Evolutionary conservation across 2,329 filamentous ascomycete genomes (phyloP), one percentile per base, ranked within the genome.

Genomic region (Dendrostoma leiphaemia): DNA sequence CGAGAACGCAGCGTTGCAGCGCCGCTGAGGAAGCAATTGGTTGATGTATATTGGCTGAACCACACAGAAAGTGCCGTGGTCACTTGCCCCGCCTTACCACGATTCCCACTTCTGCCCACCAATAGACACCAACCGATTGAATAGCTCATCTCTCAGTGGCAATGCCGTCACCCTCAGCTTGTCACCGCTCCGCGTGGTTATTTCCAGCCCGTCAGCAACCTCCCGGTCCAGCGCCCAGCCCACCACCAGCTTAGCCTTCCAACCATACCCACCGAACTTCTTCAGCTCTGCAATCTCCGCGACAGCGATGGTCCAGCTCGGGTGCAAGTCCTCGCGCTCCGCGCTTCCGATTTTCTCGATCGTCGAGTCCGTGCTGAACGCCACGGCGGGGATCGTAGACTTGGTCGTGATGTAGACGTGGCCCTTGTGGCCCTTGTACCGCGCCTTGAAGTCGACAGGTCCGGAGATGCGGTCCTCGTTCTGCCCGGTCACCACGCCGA

Each of bases 241-340:
- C 1, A 94, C 88, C 2, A 94, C 79, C 47, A 94, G 72, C 73
- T 91, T 93, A 1, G 85, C 84, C 71, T 94, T 95, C 90, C 90
- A 95, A 0, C 90, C 89, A 32, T 92, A 76, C 0, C 90, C 90
- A 4, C 90, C 90, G 2, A 92, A 74, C 71, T 95, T 95, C 67
- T 85, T 88, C 50, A 95, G 65, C 67, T 92, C 89, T 48, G 68
- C 73, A 43, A 95, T 86, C 15, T 93, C 87, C 0, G 78, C 78
- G 3, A 94, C 79, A 0, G 88, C 78, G 0, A 94, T 75, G 6
- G 80, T 85, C 82, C 89, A 95, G 0, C 82, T 69, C 0, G 88
- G 84, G 23, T 85, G 79, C 4, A 84, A 60, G 19, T 78, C 73
- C 12, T 78, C 74, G 51, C 72, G 64, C 17, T 84, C 81, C 2